Base-by-base conservation (phyloP, 495 filamentous ascomycete species). In the Aspergillus steynii region DNA sequence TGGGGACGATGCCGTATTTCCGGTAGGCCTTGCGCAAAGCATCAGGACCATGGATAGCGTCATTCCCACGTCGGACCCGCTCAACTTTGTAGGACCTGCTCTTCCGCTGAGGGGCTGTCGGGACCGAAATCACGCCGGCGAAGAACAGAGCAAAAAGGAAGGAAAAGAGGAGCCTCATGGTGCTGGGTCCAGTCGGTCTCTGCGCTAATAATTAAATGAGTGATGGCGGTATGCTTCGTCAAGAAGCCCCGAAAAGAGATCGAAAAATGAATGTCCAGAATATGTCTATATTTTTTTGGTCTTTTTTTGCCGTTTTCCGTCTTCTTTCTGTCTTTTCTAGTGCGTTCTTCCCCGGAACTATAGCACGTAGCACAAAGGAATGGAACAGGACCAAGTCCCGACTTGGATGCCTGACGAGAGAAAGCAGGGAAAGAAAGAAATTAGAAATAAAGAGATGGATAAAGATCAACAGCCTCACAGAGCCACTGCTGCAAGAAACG, bases 1-100 rank as follows among this genome's bases (percentile, higher is more conserved):
- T 61, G 20, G 66, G 61, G 52, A 59, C 56, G 56, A 87, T 83
- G 58, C 84, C 76, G 69, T 83, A 90, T 64, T 90, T 90, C 61
- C 79, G 70, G 64, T 88, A 87, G 20, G 87, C 82, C 69, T 82
- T 90, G 29, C 82, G 68, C 27, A 91, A 70, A 50, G 84, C 83
- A 56, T 71, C 71, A 2, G 83, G 83, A 2, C 86, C 86, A 69
- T 87, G 77, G 14, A 81, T 70, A 48, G 73, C 74, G 66, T 80
- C 82, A 56, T 77, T 73, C 34, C 73, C 77, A 59, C 86, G 88
- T 54, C 77, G 73, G 15, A 85, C 70, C 56, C 83, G 79, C 31
- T 86, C 81, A 48, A 90, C 77, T 64, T 82, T 88, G 78, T 86
- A 90, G 56, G 79, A 82, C 54, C 71, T 66, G 65, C 69, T 63